A percentile compares a stretch with the other conserved stretches of the same genome.
phyloP scores from a whole-genome alignment of 2,329 filamentous ascomycete species.

The Talaromyces piceae region DNA sequence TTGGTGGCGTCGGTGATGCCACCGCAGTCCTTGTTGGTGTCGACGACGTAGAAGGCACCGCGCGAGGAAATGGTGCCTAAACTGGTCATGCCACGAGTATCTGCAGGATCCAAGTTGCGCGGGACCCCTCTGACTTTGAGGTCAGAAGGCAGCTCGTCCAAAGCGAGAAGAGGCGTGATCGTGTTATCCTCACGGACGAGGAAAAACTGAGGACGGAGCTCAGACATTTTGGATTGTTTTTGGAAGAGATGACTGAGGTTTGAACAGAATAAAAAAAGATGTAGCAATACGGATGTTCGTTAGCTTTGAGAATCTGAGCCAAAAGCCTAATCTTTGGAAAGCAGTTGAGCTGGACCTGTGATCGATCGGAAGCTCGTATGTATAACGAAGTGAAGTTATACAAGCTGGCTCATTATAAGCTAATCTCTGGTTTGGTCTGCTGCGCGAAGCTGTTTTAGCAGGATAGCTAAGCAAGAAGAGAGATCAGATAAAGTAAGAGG shows the following conservation, averaged over 20 bases:
- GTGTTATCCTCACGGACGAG: constrained; percentile 34
- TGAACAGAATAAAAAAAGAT: not conserved
- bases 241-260: not conserved
- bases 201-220: constrained; percentile 31
- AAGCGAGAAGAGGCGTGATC: constrained; percentile 36
- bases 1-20: not conserved
- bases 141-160: constrained; percentile 38
- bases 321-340: not conserved
- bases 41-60: constrained; percentile 28
- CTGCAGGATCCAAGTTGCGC: constrained; percentile 26
- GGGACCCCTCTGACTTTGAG: constrained; percentile 32
- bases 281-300: not conserved
- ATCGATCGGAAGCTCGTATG: not conserved
- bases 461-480: not conserved
- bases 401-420: not conserved
- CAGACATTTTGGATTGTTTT: constrained; percentile 5
- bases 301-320: not conserved
- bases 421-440: not conserved
- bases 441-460: not conserved
- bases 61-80: constrained; percentile 29
- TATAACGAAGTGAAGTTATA: not conserved
- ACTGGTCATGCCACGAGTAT: constrained; percentile 38
- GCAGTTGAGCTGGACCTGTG: not conserved
- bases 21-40: constrained; percentile 14
- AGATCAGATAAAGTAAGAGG: not conserved